Percentiles rank a stretch among this genome's conserved stretches.
Conservation (phyloP, 768 basidiomycete species). For the Podaxis pistillaris region DNA sequence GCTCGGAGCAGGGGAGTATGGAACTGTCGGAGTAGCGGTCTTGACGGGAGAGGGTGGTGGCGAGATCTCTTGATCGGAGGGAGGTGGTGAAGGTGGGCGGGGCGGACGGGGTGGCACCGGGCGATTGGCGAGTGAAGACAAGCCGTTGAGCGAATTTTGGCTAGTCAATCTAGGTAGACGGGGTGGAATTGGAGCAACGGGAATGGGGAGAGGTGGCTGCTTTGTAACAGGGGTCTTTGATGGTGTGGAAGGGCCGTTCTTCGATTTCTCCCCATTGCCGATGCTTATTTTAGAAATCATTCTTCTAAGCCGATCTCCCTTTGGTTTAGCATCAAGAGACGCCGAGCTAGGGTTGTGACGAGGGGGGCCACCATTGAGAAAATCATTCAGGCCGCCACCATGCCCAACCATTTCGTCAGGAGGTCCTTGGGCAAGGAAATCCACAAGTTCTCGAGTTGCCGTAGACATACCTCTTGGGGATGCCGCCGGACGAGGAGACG, state of each 20-base stretch:
- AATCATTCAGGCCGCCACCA: slow-evolving; percentile 53
- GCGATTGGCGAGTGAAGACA: slow-evolving; percentile 53
- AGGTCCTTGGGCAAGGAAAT: slow-evolving; percentile 55
- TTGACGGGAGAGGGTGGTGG: slow-evolving; percentile 21
- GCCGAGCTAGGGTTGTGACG: slow-evolving; percentile 32
- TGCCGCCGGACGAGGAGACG: slow-evolving; percentile 21
- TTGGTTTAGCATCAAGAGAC: slow-evolving; percentile 45
- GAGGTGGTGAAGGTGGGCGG: slow-evolving; percentile 39
- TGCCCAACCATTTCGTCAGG: slow-evolving; percentile 33
- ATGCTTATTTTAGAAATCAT: slow-evolving; percentile 81
- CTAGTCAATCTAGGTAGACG: slow-evolving; percentile 17
- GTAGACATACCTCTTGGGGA: slow-evolving; percentile 34
- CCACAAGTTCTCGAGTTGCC: slow-evolving; percentile 53
- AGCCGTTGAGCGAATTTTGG: slow-evolving; percentile 29
- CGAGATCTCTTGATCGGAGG: slow-evolving; percentile 34
- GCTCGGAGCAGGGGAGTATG: slow-evolving; percentile 14
- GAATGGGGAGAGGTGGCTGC: slow-evolving; percentile 1
- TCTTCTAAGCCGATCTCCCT: slow-evolving; percentile 65
- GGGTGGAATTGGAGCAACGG: slow-evolving; percentile 17
- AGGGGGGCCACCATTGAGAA: slow-evolving; percentile 57
- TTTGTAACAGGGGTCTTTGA: slow-evolving; percentile 19
- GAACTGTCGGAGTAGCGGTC: background rate
- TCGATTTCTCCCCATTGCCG: slow-evolving; percentile 39
- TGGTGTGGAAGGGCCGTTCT: slow-evolving; percentile 16
- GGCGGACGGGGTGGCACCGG: slow-evolving; percentile 63